Conservation (phyloP, 2,329 filamentous ascomycete species). For the Pestalotiopsis fici region DNA sequence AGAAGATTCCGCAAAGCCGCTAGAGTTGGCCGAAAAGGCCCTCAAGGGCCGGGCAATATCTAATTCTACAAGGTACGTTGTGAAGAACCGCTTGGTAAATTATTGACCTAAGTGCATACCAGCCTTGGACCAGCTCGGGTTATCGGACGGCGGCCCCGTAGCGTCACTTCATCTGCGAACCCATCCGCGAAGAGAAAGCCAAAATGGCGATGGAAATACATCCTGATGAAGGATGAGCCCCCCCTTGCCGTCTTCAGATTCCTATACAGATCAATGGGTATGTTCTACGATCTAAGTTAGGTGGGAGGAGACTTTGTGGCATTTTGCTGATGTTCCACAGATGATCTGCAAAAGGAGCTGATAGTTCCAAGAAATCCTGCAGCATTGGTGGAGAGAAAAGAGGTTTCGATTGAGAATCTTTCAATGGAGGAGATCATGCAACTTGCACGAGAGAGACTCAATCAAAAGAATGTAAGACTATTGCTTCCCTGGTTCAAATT, state of each 20-base stretch:
- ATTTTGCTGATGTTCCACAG: background rate
- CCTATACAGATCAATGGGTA: background rate
- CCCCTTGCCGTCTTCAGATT: background rate
- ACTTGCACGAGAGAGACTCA: background rate
- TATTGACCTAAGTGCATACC: background rate
- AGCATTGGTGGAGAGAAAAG: no score
- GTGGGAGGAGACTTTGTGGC: background rate
- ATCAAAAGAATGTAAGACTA: background rate
- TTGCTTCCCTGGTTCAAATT: accelerated
- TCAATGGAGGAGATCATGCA: background rate
- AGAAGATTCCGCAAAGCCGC: no score
- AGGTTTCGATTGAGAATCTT: background rate
- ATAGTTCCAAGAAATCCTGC: background rate
- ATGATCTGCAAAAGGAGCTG: background rate
- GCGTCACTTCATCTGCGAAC: no score
- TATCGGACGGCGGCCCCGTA: background rate
- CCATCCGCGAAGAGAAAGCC: background rate
- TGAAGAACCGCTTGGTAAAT: background rate
- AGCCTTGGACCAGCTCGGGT: background rate
- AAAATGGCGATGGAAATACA: background rate
- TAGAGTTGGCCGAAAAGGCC: no score
- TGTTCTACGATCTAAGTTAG: background rate
- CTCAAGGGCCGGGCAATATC: background rate
- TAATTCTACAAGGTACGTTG: background rate
- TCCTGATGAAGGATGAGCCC: background rate